Percentiles rank a stretch among this genome's conserved stretches.
Conservation (phyloP, 352 stramenopile species). For the Phytophthora pinifolia region DNA sequence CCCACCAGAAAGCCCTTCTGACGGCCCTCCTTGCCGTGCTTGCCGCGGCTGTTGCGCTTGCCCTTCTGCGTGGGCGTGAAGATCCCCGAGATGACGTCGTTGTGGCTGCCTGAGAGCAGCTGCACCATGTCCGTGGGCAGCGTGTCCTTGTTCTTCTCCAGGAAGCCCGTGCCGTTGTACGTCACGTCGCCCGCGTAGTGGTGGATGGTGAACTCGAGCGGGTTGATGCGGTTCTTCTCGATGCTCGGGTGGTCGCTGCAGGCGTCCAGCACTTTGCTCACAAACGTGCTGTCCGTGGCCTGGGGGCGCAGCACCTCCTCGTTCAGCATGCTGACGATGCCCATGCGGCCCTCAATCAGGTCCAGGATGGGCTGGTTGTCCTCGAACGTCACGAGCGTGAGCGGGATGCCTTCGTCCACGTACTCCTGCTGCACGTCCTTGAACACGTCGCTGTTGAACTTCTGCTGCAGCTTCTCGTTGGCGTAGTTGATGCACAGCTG, state of each 20-base stretch:
- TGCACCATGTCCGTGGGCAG: constrained; percentile 79
- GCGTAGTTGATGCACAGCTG: constrained; percentile 93
- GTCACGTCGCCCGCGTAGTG: constrained; percentile 85
- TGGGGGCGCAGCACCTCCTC: constrained; percentile 93
- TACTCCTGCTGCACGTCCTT: constrained; percentile 96
- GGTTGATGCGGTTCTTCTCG: constrained; percentile 85
- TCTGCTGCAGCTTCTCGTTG: constrained; percentile 91
- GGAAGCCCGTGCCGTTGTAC: constrained; percentile 74
- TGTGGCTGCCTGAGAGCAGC: constrained; percentile 63
- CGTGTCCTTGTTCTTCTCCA: constrained; percentile 90
- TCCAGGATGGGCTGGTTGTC: constrained; percentile 93
- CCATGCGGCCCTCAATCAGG: constrained; percentile 85
- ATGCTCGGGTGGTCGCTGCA: constrained; percentile 82
- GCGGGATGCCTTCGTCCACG: constrained; percentile 89
- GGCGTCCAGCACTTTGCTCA: constrained; percentile 80
- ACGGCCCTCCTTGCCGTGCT: constrained; percentile 47
- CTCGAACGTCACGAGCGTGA: constrained; percentile 86
- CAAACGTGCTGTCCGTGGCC: constrained; percentile 80
- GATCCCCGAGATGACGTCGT: constrained; percentile 64
- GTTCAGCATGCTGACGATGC: constrained; percentile 93
- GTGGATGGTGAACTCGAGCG: constrained; percentile 76
- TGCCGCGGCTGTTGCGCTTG: constrained; percentile 43
- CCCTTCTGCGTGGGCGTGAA: constrained; percentile 45
- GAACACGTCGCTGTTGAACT: constrained; percentile 94
- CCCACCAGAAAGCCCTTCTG: constrained; percentile 82